These are phyloP conservation scores for Thermomucor indicae-seudaticae DNA, from an alignment of 371 early-diverging fungal species.

Conservation along the genomic window DNA sequence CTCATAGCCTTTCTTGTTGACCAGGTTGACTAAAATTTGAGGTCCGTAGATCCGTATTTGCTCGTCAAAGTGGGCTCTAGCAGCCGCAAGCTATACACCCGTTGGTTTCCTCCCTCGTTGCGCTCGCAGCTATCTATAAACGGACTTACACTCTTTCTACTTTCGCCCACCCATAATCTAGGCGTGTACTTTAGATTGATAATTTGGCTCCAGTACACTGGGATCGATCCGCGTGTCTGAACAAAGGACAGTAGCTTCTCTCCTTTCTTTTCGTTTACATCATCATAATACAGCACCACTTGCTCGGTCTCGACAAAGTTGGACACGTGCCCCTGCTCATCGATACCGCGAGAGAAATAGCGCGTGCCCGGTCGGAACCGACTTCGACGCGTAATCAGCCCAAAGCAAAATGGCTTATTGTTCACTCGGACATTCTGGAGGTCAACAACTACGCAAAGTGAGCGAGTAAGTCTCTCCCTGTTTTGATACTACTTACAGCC, in stretches of 20 bases:
- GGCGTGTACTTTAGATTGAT: slow-evolving; percentile 93
- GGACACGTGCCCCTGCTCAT: slow-evolving; percentile 90
- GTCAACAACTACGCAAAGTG: slow-evolving; percentile 43
- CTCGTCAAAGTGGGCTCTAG: slow-evolving; percentile 71
- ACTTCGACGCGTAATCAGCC: slow-evolving; percentile 80
- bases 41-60: slow-evolving; percentile 72
- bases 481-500: slow-evolving; percentile 67
- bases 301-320: slow-evolving; percentile 99
- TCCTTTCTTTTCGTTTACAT: slow-evolving; percentile 17
- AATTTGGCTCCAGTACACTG: slow-evolving; percentile 94
- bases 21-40: slow-evolving; percentile 83
- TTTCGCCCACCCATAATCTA: slow-evolving; percentile 67
- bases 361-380: slow-evolving; percentile 83
- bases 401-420: slow-evolving; percentile 62
- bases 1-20: slow-evolving; percentile 91
- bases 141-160: slow-evolving; percentile 59
- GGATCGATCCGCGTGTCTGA: slow-evolving; percentile 98
- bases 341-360: slow-evolving; percentile 94
- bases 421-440: slow-evolving; percentile 53
- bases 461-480: background rate
- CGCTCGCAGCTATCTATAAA: too few species aligned
- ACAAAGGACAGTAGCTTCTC: slow-evolving; percentile 66
- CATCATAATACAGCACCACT: slow-evolving; percentile 54
- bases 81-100: slow-evolving; percentile 32
- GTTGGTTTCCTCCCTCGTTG: background rate